phyloP scores from a whole-genome alignment of 208 protist genomes.

The Giardia muris region DNA sequence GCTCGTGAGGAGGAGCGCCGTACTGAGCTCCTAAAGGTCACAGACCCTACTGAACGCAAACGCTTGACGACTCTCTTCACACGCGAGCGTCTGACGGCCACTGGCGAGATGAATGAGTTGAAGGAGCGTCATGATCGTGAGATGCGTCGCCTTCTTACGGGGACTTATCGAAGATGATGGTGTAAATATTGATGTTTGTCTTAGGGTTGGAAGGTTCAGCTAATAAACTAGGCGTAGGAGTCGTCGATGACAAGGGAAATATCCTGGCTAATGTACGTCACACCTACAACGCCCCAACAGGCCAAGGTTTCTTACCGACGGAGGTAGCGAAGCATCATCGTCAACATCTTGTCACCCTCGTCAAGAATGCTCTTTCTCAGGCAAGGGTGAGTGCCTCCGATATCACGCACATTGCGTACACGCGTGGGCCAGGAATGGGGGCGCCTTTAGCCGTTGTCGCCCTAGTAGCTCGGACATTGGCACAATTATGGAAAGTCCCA shows the following conservation, averaged over 20 bases:
- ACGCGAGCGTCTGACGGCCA: not conserved
- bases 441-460: constrained; percentile 64
- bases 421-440: constrained; percentile 83
- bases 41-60: not conserved
- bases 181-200: not conserved
- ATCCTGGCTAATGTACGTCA: constrained; percentile 83
- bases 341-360: constrained; percentile 51
- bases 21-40: not conserved
- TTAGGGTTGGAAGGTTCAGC: constrained; percentile 91
- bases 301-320: constrained; percentile 82
- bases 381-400: constrained; percentile 59
- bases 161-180: not conserved
- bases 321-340: constrained; percentile 91
- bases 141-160: not conserved
- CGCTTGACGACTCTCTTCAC: not conserved
- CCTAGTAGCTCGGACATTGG: constrained; percentile 58
- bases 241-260: constrained; percentile 68
- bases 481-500: constrained; percentile 63
- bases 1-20: not conserved
- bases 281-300: constrained; percentile 78
- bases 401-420: constrained; percentile 79
- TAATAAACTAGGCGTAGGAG: constrained; percentile 94
- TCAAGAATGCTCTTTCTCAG: constrained; percentile 68
- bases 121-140: not conserved
- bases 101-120: not conserved